Conservation (phyloP, 2,329 filamentous ascomycete genomes). For the Pestalotiopsis sp. region DNA sequence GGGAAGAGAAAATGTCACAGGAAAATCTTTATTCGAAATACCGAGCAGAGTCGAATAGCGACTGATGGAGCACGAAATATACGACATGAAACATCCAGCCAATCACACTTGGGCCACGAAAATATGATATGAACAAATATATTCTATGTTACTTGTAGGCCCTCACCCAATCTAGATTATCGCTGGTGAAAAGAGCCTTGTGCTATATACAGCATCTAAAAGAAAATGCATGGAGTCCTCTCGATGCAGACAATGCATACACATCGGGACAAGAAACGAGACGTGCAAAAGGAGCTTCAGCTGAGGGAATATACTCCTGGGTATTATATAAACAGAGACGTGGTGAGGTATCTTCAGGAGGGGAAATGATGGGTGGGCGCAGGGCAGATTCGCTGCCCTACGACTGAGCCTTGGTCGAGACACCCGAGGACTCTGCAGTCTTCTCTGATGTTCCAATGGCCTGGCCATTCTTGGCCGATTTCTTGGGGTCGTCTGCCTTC, state of each 20-base stretch:
- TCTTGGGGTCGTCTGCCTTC: conserved; percentile 15
- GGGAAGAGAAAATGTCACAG: no score
- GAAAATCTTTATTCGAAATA: not conserved
- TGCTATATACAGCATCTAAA: not conserved
- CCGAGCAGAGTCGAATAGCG: not conserved
- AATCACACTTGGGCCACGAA: no score
- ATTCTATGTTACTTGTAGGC: no score
- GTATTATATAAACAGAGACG: not conserved
- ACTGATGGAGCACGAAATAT: not conserved
- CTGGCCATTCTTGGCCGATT: not conserved
- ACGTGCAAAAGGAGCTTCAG: not conserved
- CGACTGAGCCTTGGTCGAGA: not conserved
- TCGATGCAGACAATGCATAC: not conserved
- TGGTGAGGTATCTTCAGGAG: not conserved
- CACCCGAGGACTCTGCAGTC: not conserved
- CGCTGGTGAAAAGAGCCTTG: not conserved
- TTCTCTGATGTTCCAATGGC: not conserved
- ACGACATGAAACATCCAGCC: not conserved
- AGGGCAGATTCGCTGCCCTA: not conserved
- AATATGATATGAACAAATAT: no score
- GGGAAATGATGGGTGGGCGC: not conserved
- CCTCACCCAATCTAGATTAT: no score
- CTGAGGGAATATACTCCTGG: not conserved
- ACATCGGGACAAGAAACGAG: not conserved
- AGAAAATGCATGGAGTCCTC: not conserved